Conservation (phyloP, 208 protist species). For the Borovskyia barvae region DNA sequence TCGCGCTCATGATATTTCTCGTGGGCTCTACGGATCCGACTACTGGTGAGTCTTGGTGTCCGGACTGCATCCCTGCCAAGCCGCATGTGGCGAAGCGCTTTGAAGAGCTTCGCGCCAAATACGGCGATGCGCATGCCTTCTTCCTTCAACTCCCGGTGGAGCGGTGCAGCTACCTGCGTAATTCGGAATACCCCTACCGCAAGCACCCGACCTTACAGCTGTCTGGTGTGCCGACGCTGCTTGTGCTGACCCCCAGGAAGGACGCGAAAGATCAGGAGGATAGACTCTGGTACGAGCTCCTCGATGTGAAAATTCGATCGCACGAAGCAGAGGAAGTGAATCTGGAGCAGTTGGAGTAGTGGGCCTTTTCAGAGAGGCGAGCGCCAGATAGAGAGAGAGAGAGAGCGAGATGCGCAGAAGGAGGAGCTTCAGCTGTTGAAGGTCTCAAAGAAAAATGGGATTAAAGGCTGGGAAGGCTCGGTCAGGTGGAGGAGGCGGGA, state of each 20-base stretch:
- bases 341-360: constrained; percentile 17
- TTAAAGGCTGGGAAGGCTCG: neutral
- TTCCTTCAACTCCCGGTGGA: constrained; percentile 67
- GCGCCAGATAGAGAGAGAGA: neutral
- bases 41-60: constrained; percentile 76
- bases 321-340: constrained; percentile 17
- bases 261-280: constrained; percentile 24
- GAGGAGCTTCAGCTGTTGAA: neutral
- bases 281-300: constrained; percentile 34
- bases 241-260: constrained; percentile 39
- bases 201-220: constrained; percentile 49
- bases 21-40: constrained; percentile 45
- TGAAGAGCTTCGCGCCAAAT: constrained; percentile 30
- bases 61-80: constrained; percentile 61
- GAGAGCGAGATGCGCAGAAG: neutral
- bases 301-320: constrained; percentile 43
- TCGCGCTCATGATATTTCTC: constrained; percentile 50
- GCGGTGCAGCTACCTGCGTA: constrained; percentile 58
- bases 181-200: constrained; percentile 62
- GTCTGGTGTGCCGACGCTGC: constrained; percentile 42
- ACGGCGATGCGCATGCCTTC: constrained; percentile 26
- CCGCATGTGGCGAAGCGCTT: constrained; percentile 41
- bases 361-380: neutral
- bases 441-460: neutral
- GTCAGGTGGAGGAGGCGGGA: too few species aligned